A percentile compares a stretch with the other conserved stretches of the same genome.
These are phyloP conservation scores for Alternaria ethzedia DNA, from an alignment of 2,329 filamentous ascomycete genomes.

Conservation along the genomic window DNA sequence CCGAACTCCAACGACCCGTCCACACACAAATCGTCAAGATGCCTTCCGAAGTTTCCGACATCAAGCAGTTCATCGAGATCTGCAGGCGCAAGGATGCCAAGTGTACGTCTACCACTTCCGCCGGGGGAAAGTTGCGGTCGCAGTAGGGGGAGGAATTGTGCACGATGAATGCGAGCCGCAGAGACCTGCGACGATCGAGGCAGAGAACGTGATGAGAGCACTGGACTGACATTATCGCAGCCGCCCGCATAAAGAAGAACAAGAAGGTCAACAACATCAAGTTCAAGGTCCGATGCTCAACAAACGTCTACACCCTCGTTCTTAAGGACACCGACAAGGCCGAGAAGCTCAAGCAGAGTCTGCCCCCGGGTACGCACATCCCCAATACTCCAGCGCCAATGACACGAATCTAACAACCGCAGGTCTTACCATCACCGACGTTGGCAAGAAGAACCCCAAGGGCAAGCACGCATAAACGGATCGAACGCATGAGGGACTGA, in stretches of 20 bases:
- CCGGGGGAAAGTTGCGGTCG: slow-evolving; percentile 2
- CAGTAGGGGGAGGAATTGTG: slow-evolving; percentile 9
- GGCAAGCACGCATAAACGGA: slow-evolving; percentile 54
- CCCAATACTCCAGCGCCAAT: not conserved
- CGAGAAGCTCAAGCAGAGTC: slow-evolving; percentile 99
- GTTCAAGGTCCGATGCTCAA: slow-evolving; percentile 99
- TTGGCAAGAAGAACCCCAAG: slow-evolving; percentile 68
- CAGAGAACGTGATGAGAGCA: not conserved
- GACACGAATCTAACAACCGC: slow-evolving; percentile 12
- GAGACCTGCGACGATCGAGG: not conserved
- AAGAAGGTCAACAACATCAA: slow-evolving; percentile 90
- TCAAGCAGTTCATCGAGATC: slow-evolving; percentile 99
- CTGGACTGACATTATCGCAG: slow-evolving; percentile 34
- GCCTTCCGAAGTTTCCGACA: slow-evolving; percentile 97
- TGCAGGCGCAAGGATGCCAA: slow-evolving; percentile 99
- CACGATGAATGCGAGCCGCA: slow-evolving; percentile 1
- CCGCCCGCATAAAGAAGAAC: slow-evolving; percentile 78
- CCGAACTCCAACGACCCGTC: slow-evolving; percentile 25
- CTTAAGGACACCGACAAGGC: slow-evolving; percentile 99
- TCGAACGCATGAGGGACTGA: slow-evolving; percentile 8
- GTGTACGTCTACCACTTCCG: slow-evolving; percentile 70
- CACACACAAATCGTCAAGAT: slow-evolving; percentile 72
- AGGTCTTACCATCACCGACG: slow-evolving; percentile 66
- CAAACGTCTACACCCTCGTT: slow-evolving; percentile 96
- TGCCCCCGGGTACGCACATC: slow-evolving; percentile 83